These are phyloP conservation scores for Suillus americanus DNA, from an alignment of 768 basidiomycete species.

Conservation along the genomic window DNA sequence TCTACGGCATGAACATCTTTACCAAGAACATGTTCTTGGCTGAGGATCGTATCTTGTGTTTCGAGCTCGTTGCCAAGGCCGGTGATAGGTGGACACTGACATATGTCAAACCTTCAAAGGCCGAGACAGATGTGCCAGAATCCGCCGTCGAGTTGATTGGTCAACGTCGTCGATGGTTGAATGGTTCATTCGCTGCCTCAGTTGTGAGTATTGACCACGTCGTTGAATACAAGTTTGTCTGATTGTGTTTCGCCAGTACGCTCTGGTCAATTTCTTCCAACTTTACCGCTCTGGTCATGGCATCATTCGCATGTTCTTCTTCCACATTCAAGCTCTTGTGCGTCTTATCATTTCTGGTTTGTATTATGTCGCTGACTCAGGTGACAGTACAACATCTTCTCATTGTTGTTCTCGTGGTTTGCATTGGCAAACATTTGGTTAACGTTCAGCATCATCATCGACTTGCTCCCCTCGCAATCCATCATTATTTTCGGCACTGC, in stretches of 20 bases:
- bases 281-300: conserved; percentile 87
- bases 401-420: conserved; percentile 90
- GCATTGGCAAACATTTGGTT: conserved; percentile 90
- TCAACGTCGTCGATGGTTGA: conserved; percentile 95
- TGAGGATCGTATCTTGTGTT: conserved; percentile 96
- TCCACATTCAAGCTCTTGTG: conserved; percentile 90
- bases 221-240: neutral
- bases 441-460: conserved; percentile 95
- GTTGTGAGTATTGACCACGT: conserved; percentile 52
- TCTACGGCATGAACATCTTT: conserved; percentile 96
- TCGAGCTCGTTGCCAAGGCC: conserved; percentile 92
- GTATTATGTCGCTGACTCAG: conserved; percentile 2
- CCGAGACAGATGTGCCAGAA: conserved; percentile 96
- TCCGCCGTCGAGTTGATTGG: conserved; percentile 89
- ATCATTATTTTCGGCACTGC: conserved; percentile 72
- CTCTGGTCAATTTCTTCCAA: conserved; percentile 89
- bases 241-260: conserved; percentile 53
- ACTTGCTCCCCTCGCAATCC: conserved; percentile 61
- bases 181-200: conserved; percentile 93
- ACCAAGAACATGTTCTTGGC: conserved; percentile 92
- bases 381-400: conserved; percentile 80
- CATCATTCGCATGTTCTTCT: conserved; percentile 92
- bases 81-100: conserved; percentile 85
- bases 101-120: conserved; percentile 93
- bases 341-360: conserved; percentile 28